Percentiles rank a stretch among this genome's conserved stretches.
Evolutionary conservation across 2,329 filamentous ascomycete species (phyloP).

Genomic region (Stemphylium beticola): DNA sequence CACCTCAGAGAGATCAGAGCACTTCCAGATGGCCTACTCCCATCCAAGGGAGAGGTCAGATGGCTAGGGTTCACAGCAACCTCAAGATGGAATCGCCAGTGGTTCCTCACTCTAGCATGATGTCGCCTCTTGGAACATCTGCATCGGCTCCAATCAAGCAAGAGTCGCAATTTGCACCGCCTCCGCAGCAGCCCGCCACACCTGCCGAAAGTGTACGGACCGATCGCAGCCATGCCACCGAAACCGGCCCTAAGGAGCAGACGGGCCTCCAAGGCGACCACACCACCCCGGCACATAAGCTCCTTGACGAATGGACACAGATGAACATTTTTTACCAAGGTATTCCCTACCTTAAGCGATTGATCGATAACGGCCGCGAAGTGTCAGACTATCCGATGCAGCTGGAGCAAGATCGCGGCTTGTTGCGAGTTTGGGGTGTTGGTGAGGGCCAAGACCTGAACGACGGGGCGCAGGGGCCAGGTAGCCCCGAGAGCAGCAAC

Average conservation of each 20-base stretch:
- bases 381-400: conserved; percentile 72
- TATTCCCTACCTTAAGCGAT: conserved; percentile 59
- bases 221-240: conserved; percentile 27
- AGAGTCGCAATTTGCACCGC: conserved; percentile 28
- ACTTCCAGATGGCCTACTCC: conserved; percentile 39
- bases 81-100: conserved; percentile 45
- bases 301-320: conserved; percentile 70
- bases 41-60: conserved; percentile 33
- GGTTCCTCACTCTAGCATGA: conserved; percentile 33
- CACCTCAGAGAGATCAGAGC: conserved; percentile 33
- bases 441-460: conserved; percentile 74
- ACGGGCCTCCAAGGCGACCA: conserved; percentile 78
- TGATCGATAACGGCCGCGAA: conserved; percentile 71
- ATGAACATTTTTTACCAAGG: conserved; percentile 63
- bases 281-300: conserved; percentile 84
- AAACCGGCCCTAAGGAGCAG: conserved; percentile 29
- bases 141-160: conserved; percentile 42
- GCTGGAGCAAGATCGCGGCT: conserved; percentile 74
- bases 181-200: conserved; percentile 39
- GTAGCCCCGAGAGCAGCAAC: conserved; percentile 44
- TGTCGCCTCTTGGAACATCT: conserved; percentile 34
- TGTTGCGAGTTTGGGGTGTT: conserved; percentile 76
- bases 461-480: conserved; percentile 51
- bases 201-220: conserved; percentile 44
- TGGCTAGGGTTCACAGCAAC: conserved; percentile 37